phyloP scores from a whole-genome alignment of 305 asterid genomes.

The Fraxinus baroniana region DNA sequence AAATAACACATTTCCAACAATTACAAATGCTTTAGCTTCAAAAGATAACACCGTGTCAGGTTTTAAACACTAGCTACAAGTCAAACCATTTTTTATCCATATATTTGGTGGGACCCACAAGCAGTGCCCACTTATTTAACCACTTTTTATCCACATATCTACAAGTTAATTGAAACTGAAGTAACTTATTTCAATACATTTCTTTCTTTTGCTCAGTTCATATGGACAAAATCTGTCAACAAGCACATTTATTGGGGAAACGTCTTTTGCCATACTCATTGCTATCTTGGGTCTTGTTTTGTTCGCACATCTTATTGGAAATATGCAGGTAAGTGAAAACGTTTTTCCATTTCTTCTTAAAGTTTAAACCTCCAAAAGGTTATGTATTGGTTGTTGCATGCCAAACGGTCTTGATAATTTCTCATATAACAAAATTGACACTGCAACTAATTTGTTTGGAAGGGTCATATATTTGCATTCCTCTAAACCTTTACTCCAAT shows the following conservation, averaged over 20 bases:
- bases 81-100: not conserved
- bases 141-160: not conserved
- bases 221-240: conserved; percentile 91
- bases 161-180: not conserved
- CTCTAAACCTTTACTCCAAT: not conserved
- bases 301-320: conserved; percentile 91
- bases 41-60: not conserved
- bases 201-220: conserved; percentile 48
- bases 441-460: not conserved
- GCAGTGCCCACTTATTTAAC: not conserved
- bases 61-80: not conserved
- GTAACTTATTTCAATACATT: conserved; percentile 15
- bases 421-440: not conserved
- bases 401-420: not conserved
- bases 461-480: not conserved
- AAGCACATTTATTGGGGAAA: conserved; percentile 83
- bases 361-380: conserved; percentile 12
- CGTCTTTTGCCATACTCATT: conserved; percentile 78
- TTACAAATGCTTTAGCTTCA: not conserved
- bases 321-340: conserved; percentile 74
- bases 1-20: too few species aligned
- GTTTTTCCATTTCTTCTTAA: not conserved
- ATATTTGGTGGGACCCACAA: too few species aligned
- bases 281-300: conserved; percentile 85
- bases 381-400: not conserved